Evolutionary conservation across 306 rosid genomes (phyloP).

Genomic region (Citrullus mucosospermus): DNA sequence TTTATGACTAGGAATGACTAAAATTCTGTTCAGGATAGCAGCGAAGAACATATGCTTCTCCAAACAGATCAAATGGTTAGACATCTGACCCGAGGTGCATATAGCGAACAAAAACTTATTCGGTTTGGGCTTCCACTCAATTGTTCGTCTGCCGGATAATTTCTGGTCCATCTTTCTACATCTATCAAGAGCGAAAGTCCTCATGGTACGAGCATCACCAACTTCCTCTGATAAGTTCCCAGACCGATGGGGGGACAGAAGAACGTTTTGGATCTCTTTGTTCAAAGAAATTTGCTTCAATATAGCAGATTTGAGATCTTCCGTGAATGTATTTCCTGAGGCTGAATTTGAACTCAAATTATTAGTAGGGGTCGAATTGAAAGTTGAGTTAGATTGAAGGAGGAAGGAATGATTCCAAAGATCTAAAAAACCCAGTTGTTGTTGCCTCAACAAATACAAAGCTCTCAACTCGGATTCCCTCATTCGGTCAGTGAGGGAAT

Average conservation of each 20-base stretch:
- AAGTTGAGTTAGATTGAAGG: conserved; percentile 13
- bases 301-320: conserved; percentile 43
- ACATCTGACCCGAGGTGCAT: conserved; percentile 93
- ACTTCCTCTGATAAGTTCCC: conserved; percentile 22
- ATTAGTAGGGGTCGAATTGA: conserved; percentile 9
- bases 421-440: conserved; percentile 39
- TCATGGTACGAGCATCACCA: conserved; percentile 24
- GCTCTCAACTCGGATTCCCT: conserved; percentile 80
- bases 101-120: conserved; percentile 60
- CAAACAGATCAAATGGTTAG: conserved; percentile 84
- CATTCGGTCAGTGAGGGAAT: conserved; percentile 34
- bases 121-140: conserved; percentile 74
- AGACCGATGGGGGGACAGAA: conserved; percentile 41
- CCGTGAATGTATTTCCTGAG: conserved; percentile 6
- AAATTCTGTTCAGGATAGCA: conserved; percentile 55
- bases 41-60: conserved; percentile 96
- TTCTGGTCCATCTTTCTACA: conserved; percentile 61
- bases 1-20: conserved; percentile 81
- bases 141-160: conserved; percentile 37
- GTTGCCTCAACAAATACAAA: conserved; percentile 52
- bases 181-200: conserved; percentile 25
- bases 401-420: conserved; percentile 38
- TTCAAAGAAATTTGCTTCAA: conserved; percentile 55
- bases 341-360: conserved; percentile 15
- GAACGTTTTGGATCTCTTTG: conserved; percentile 56